phyloP scores from a whole-genome alignment of 2,329 filamentous ascomycete species.

The Epicoccum nigrum region DNA sequence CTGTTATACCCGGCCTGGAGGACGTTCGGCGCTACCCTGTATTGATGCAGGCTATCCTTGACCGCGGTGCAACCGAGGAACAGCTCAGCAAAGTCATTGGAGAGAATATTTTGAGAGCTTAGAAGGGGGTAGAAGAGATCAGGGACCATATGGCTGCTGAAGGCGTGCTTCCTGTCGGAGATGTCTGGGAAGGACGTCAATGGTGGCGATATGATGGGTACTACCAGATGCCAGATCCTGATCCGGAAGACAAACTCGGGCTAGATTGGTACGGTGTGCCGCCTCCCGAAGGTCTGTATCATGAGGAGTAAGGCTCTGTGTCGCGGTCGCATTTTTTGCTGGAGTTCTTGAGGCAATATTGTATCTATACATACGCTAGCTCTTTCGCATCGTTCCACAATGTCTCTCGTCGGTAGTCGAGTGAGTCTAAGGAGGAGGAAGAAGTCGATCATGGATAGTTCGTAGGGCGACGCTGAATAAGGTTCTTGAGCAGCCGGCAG shows the following conservation, averaged over 20 bases:
- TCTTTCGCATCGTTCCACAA: no score
- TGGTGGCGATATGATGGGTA: conserved; percentile 12
- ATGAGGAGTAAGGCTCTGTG: background rate
- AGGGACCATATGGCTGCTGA: conserved; percentile 7
- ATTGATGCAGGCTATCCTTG: background rate
- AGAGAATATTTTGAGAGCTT: conserved; percentile 15
- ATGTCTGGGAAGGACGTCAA: conserved; percentile 7
- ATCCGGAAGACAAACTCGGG: conserved; percentile 7
- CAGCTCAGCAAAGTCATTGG: conserved; percentile 6
- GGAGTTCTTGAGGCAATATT: no score
- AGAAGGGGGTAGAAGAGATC: conserved; percentile 5
- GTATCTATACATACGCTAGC: no score
- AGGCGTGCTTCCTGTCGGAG: background rate
- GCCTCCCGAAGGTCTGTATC: conserved; percentile 7
- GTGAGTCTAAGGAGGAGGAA: no score
- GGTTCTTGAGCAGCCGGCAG: no score
- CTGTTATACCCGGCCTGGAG: conserved; percentile 4
- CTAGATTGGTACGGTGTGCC: conserved; percentile 8
- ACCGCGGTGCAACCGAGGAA: conserved; percentile 8
- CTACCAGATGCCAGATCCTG: conserved; percentile 9
- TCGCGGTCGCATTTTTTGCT: no score
- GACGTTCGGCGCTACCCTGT: conserved; percentile 15
- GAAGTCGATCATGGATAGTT: no score
- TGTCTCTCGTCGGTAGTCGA: no score
- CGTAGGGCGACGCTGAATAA: no score